phyloP scores from a whole-genome alignment of 225 moss, liverwort and hornwort genomes.

The Physcomitrium patens region DNA sequence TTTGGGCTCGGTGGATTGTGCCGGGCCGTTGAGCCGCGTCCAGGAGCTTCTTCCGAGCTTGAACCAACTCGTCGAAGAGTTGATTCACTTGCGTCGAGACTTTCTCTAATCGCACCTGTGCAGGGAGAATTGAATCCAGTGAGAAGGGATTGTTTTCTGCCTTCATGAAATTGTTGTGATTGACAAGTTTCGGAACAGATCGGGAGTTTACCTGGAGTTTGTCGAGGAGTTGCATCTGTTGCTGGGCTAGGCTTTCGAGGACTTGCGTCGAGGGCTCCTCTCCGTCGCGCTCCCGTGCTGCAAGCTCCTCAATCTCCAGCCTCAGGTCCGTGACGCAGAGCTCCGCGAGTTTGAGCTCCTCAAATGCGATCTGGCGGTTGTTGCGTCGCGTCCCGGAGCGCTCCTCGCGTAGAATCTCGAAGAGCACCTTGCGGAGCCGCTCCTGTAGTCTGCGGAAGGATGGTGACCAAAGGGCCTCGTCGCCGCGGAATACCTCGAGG shows the following conservation, averaged over 20 bases:
- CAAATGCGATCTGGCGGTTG: conserved; percentile 29
- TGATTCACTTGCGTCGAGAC: conserved; percentile 48
- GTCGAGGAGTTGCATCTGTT: conserved; percentile 24
- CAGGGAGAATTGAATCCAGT: neutral
- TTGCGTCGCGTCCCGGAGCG: neutral
- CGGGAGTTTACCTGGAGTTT: conserved; percentile 30
- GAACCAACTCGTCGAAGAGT: conserved; percentile 51
- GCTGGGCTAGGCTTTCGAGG: conserved; percentile 20
- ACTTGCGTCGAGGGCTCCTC: conserved; percentile 8
- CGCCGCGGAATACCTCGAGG: conserved; percentile 39
- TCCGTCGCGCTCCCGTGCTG: neutral
- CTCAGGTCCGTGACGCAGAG: conserved; percentile 17
- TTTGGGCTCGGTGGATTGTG: conserved; percentile 37
- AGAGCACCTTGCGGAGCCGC: conserved; percentile 42
- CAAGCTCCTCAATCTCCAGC: conserved; percentile 25
- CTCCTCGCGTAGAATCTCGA: conserved; percentile 39
- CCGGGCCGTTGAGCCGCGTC: conserved; percentile 41
- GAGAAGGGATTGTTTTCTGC: neutral
- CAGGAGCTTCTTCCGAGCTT: conserved; percentile 46
- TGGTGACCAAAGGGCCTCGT: conserved; percentile 38
- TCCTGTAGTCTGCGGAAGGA: conserved; percentile 50
- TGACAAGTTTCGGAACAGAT: too few relatives aligned
- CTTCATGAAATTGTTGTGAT: too few relatives aligned
- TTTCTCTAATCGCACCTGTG: conserved; percentile 42
- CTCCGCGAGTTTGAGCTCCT: conserved; percentile 48